Percentiles rank a stretch among this genome's conserved stretches.
Conservation (phyloP, 1,284 basidiomycete species). For the Trichosporon coremiiforme region DNA sequence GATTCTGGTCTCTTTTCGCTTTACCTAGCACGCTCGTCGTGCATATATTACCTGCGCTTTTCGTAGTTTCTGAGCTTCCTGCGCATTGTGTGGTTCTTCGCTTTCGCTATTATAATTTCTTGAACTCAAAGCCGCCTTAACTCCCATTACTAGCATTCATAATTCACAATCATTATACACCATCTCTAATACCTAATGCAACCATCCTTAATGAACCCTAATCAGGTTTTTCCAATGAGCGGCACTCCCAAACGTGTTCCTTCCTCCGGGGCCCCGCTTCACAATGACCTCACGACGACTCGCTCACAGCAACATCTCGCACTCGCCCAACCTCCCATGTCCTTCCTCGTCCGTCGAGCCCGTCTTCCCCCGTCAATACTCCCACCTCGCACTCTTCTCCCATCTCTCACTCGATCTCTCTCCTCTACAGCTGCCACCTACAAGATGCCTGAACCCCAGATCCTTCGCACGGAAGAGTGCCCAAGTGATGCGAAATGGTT, state of each 20-base stretch:
- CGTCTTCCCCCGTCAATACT: background rate
- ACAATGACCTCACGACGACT: background rate
- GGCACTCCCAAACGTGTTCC: too few relatives aligned
- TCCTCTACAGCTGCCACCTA: background rate
- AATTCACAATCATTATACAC: background rate
- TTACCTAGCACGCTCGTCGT: background rate
- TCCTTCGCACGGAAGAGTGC: conserved; percentile 42
- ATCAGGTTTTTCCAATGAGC: too few relatives aligned
- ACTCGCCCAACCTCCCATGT: conserved; percentile 1
- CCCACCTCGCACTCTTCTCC: background rate
- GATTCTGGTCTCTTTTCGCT: background rate
- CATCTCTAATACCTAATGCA: conserved; percentile 1
- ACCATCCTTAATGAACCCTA: background rate
- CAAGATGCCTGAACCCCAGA: conserved; percentile 34
- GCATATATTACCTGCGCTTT: background rate
- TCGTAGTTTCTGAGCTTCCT: too few relatives aligned
- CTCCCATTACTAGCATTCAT: background rate
- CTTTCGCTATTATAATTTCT: background rate
- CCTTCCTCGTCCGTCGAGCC: background rate
- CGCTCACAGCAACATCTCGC: background rate
- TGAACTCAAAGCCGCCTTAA: background rate
- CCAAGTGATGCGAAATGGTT: conserved; percentile 54
- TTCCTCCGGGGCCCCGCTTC: conserved; percentile 1
- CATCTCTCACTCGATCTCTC: background rate
- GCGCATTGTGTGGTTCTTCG: background rate